These are phyloP conservation scores for Phytophthora brassicae DNA, from an alignment of 352 stramenopile genomes.

Conservation along the genomic window DNA sequence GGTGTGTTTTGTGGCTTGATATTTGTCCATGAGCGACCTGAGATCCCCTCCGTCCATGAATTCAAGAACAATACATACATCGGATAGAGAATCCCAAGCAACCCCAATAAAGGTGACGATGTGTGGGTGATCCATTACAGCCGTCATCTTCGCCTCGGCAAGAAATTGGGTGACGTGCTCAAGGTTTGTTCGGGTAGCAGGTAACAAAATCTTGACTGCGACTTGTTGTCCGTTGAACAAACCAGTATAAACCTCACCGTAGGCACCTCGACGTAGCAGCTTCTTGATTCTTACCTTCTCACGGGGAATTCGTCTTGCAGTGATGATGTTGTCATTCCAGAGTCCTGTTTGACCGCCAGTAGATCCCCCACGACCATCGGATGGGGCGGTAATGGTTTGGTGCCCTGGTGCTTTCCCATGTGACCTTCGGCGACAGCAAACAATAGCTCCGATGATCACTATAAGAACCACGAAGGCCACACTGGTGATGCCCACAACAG, in stretches of 20 bases:
- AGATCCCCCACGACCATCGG: too few relatives aligned
- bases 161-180: constrained; percentile 42
- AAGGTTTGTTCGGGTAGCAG: constrained; percentile 12
- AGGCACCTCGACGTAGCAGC: constrained; percentile 35
- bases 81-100: constrained; percentile 44
- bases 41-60: constrained; percentile 43
- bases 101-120: constrained; percentile 58
- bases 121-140: constrained; percentile 43
- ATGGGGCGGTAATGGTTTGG: constrained; percentile 2
- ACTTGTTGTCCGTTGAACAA: constrained; percentile 36
- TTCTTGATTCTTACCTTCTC: constrained; percentile 31
- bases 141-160: constrained; percentile 47
- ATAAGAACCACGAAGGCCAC: too few relatives aligned
- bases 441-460: too few relatives aligned
- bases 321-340: constrained; percentile 32
- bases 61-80: constrained; percentile 45
- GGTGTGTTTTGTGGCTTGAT: background rate
- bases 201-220: constrained; percentile 45
- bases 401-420: background rate
- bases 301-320: constrained; percentile 27
- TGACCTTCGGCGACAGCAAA: too few relatives aligned
- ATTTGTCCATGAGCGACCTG: constrained; percentile 29
- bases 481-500: too few relatives aligned
- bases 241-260: constrained; percentile 39
- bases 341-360: background rate